A percentile compares a stretch with the other conserved stretches of the same genome.
Conservation (phyloP, 371 early-diverging fungal genomes). For the Conidiobolus incongruus region DNA sequence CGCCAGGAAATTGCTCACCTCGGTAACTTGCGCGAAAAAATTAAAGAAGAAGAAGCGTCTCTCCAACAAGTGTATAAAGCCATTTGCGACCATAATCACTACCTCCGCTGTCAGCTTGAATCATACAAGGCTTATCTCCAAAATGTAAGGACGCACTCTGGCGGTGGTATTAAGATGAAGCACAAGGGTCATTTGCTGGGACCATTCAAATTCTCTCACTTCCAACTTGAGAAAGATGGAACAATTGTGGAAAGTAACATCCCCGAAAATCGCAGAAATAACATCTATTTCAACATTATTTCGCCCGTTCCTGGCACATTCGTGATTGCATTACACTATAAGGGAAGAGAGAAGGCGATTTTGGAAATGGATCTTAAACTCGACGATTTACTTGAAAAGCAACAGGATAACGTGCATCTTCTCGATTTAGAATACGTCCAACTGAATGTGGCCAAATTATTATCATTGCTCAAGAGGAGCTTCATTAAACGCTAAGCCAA, state of each 20-base stretch:
- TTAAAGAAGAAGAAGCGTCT: conserved; percentile 48
- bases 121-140: conserved; percentile 84
- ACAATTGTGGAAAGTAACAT: conserved; percentile 78
- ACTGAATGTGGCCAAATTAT: conserved; percentile 28
- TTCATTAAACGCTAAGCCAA: conserved; percentile 17
- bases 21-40: conserved; percentile 68
- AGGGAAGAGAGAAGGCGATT: conserved; percentile 79
- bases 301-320: conserved; percentile 77
- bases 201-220: conserved; percentile 59
- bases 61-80: conserved; percentile 72
- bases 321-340: conserved; percentile 71
- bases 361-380: conserved; percentile 87
- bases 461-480: conserved; percentile 26
- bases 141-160: conserved; percentile 72
- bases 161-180: conserved; percentile 20
- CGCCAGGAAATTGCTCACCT: conserved; percentile 65
- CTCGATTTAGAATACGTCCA: conserved; percentile 87
- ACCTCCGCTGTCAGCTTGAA: conserved; percentile 67
- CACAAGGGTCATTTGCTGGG: conserved; percentile 21
- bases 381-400: conserved; percentile 86
- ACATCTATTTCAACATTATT: conserved; percentile 69
- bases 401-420: conserved; percentile 70
- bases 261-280: conserved; percentile 65
- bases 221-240: conserved; percentile 73
- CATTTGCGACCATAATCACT: conserved; percentile 85